Base-by-base conservation (phyloP, 352 stramenopile genomes). In the Pythium rhizo-oryzae region DNA sequence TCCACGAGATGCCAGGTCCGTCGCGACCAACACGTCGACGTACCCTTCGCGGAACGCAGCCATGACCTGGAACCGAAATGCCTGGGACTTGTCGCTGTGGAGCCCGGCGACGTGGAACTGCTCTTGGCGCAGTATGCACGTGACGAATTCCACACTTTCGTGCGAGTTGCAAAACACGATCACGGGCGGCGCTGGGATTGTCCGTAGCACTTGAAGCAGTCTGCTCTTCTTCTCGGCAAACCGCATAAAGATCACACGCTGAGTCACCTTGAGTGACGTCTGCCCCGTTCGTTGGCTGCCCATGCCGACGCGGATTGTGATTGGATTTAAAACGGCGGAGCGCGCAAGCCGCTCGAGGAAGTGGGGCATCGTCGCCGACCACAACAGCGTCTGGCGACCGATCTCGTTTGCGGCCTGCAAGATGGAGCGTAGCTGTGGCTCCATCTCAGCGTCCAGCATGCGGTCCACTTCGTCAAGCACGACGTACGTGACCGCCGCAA, bases 121-220 rank as follows among this genome's bases (percentile, higher is more conserved):
- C 66, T 99, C 97, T 68, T 93, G 97, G 13, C 92, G 75, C 13
- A 99, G 81, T 70, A 99, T 78, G 7, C 87, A 80, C 75, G 93
- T 96, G 13, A 99, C 81, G 23, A 92, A 90, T 46, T 98, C 92
- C 3, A 97, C 97, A 69, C 91, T 92, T 59, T 98, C 91, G 64
- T 99, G 97, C 21, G 82, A 97, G 64, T 99, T 97, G 50, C 98
- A 89, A 74, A 99, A 99, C 25, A 99, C 84, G 37, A 99, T 80
- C 16, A 98, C 92, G 8, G 97, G 97, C 8, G 97, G 97, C 2
- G 82, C 71, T 15, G 98, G 74, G 12, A 90, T 96, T 21, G 75
- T 3, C 25, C 66, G 93, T 69, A 80, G 91, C 21, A 81, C 80
- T 1, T 74, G 53, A n/a, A 92, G 62, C 21, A 91, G 65, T 24